Conservation (phyloP, 2,329 filamentous ascomycete genomes). For the Nothopassalora personata region DNA sequence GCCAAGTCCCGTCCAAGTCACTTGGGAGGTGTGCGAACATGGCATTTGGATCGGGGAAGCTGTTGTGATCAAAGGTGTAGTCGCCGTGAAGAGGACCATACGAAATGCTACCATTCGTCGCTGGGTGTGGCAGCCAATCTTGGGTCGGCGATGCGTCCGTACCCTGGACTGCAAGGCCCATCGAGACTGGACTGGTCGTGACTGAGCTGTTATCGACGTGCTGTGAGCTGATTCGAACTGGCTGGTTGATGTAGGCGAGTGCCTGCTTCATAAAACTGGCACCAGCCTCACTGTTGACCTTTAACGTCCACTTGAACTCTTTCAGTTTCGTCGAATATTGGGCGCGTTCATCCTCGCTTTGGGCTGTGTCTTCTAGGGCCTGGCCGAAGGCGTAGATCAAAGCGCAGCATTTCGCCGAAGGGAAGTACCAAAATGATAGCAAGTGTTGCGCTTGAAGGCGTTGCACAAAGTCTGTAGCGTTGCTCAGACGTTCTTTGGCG, state of each 20-base stretch:
- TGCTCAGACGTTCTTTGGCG: conserved; percentile 40
- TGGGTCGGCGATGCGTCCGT: conserved; percentile 12
- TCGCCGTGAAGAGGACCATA: conserved; percentile 11
- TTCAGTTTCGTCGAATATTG: conserved; percentile 36
- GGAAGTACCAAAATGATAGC: conserved; percentile 45
- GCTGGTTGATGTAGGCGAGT: conserved; percentile 23
- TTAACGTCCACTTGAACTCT: conserved; percentile 40
- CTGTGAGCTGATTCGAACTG: conserved; percentile 12
- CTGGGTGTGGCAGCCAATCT: conserved; percentile 13
- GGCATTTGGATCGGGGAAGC: conserved; percentile 8
- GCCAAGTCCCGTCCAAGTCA: conserved; percentile 1
- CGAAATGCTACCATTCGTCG: conserved; percentile 6
- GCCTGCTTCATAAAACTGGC: conserved; percentile 41
- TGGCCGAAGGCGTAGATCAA: conserved; percentile 41
- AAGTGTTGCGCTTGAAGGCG: conserved; percentile 42
- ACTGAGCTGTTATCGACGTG: conserved; percentile 7
- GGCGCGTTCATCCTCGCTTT: conserved; percentile 31
- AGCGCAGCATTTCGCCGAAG: conserved; percentile 40
- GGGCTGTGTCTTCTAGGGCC: conserved; percentile 35
- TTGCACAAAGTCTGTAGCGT: conserved; percentile 44
- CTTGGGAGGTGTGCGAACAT: conserved; percentile 9
- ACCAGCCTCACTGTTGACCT: conserved; percentile 38
- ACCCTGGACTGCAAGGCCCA: conserved; percentile 1
- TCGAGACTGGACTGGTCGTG: conserved; percentile 16
- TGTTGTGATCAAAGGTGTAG: conserved; percentile 7